These are phyloP conservation scores for Termitomyces bulborhizus DNA, from an alignment of 768 basidiomycete genomes.

Conservation along the genomic window DNA sequence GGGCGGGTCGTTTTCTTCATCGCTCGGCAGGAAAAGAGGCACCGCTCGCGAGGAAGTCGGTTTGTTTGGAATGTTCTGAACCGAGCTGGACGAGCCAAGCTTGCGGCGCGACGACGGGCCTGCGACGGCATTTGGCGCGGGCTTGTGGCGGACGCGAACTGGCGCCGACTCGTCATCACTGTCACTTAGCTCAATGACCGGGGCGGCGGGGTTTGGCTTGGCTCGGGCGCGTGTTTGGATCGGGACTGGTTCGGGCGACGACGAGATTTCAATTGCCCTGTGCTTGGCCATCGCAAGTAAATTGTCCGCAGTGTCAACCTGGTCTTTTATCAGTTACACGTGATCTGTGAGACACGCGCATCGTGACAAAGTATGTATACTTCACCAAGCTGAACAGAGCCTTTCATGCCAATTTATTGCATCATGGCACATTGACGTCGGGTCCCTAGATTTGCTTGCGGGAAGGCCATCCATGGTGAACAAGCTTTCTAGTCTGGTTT, in stretches of 20 bases:
- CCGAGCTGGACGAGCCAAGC: constrained; percentile 2
- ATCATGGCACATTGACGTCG: no score
- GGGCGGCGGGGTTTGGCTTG: not conserved
- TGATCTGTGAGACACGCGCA: not conserved
- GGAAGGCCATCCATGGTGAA: no score
- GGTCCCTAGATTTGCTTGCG: no score
- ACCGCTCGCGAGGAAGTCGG: not conserved
- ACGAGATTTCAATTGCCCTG: constrained; percentile 7
- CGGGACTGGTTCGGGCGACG: constrained; percentile 12
- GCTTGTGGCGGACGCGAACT: not conserved
- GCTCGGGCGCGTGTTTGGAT: not conserved
- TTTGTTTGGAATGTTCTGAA: constrained; percentile 10
- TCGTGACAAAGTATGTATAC: no score
- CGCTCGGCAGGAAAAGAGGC: constrained; percentile 30
- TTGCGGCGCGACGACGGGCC: constrained; percentile 12
- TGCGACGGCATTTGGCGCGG: not conserved
- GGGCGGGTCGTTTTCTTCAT: constrained; percentile 29
- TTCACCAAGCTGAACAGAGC: no score
- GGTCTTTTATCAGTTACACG: not conserved
- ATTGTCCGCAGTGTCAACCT: not conserved
- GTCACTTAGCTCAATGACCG: constrained; percentile 47
- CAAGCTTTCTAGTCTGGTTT: no score
- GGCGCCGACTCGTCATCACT: constrained; percentile 32
- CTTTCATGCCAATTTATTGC: no score
- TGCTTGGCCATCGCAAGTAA: not conserved